Percentiles rank a stretch among this genome's conserved stretches.
Evolutionary conservation across 2,329 filamentous ascomycete genomes (phyloP).

Genomic region (Alternaria metachromatica): DNA sequence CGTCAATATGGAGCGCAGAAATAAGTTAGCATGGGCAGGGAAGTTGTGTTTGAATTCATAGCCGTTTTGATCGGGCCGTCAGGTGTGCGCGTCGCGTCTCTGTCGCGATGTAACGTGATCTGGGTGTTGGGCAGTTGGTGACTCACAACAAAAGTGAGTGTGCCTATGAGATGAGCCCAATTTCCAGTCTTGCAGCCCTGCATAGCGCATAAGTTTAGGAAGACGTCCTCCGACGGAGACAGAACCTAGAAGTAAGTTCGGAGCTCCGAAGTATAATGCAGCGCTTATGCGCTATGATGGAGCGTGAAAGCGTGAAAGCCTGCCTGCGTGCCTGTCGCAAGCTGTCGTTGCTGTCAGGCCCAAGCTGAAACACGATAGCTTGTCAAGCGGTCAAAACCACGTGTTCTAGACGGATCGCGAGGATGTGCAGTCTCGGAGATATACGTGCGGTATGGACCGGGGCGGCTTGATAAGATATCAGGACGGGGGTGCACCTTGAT

Average conservation of each 20-base stretch:
- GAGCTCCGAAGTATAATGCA: neutral
- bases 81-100: slow-evolving; percentile 11
- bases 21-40: neutral
- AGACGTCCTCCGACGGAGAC: neutral
- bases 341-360: neutral
- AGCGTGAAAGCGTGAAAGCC: neutral
- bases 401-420: neutral
- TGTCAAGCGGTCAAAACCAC: neutral
- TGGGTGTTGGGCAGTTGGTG: slow-evolving; percentile 1
- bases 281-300: slow-evolving; percentile 3
- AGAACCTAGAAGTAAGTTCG: neutral
- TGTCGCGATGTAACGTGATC: slow-evolving; percentile 23
- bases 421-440: neutral
- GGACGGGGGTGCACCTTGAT: slow-evolving; percentile 7
- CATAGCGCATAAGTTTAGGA: neutral
- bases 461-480: neutral
- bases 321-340: neutral
- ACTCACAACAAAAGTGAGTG: slow-evolving; percentile 12
- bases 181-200: neutral
- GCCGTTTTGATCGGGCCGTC: neutral
- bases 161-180: neutral
- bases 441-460: neutral
- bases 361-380: neutral
- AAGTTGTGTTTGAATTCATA: neutral
- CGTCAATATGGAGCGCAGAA: neutral